Evolutionary conservation across 106 monocot species (phyloP).

Genomic region (Ottelia alismoides): DNA sequence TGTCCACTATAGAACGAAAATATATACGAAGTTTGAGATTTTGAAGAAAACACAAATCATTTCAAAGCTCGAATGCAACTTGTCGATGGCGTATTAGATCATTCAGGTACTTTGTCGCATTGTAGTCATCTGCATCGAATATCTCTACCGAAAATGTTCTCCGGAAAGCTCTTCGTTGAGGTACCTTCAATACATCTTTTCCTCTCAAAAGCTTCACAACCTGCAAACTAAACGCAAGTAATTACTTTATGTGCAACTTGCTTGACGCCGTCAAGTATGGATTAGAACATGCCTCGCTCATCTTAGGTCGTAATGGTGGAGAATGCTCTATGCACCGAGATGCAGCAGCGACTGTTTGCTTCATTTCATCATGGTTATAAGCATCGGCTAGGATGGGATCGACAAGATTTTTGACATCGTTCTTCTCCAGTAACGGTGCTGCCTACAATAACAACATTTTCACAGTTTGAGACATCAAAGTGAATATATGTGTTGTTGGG

Average conservation of each 20-base stretch:
- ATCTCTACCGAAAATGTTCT: conserved; percentile 51
- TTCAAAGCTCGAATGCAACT: conserved; percentile 23
- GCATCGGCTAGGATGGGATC: conserved; percentile 43
- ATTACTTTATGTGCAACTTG: neutral
- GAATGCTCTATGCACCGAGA: conserved; percentile 49
- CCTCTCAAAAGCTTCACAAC: conserved; percentile 31
- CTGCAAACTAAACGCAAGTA: conserved; percentile 9
- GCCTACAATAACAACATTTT: conserved; percentile 26
- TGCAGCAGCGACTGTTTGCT: conserved; percentile 13
- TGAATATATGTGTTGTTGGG: no score
- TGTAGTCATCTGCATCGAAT: conserved; percentile 45
- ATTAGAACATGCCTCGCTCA: conserved; percentile 38
- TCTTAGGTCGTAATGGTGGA: conserved; percentile 37
- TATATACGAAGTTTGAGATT: no score
- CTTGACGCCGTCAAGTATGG: neutral
- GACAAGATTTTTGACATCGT: conserved; percentile 23
- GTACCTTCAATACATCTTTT: conserved; percentile 7
- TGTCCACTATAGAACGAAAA: no score
- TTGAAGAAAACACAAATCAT: no score
- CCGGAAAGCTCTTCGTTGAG: neutral
- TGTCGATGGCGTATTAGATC: conserved; percentile 43
- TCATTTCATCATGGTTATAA: conserved; percentile 31
- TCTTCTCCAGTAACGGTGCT: conserved; percentile 44
- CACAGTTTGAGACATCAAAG: no score
- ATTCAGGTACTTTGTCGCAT: conserved; percentile 32